phyloP scores from a whole-genome alignment of 169 alveolate species.

The Cryptosporidium andersoni region DNA sequence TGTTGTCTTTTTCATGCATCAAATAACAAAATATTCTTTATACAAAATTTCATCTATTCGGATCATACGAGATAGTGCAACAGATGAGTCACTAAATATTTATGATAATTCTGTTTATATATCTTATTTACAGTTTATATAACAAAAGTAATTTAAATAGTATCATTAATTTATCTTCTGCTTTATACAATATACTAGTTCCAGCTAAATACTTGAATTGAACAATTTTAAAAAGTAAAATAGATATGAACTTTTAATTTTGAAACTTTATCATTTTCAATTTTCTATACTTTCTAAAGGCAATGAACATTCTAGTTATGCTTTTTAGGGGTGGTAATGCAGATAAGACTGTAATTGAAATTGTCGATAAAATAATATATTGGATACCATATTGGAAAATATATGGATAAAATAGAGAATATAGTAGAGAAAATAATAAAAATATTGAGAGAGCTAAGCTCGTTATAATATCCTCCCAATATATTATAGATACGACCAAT shows the following conservation, averaged over 20 bases:
- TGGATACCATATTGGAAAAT: conserved; percentile 15
- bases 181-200: background rate
- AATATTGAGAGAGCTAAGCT: conserved; percentile 2
- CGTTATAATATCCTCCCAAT: conserved; percentile 20
- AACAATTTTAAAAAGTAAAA: background rate
- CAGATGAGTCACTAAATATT: background rate
- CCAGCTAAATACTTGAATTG: background rate
- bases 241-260: background rate
- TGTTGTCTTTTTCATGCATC: conserved; percentile 31
- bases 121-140: background rate
- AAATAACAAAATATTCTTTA: conserved; percentile 17
- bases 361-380: conserved; percentile 6
- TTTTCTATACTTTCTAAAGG: conserved; percentile 19
- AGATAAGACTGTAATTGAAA: conserved; percentile 6
- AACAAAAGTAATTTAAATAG: background rate
- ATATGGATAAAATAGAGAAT: conserved; percentile 18
- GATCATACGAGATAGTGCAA: background rate
- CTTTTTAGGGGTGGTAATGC: conserved; percentile 55
- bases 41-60: conserved; percentile 7
- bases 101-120: background rate
- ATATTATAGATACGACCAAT: conserved; percentile 1
- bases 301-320: conserved; percentile 7
- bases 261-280: conserved; percentile 2
- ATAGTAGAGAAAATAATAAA: background rate
- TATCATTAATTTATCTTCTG: background rate